Evolutionary conservation across 805 yeast genomes (phyloP), one percentile per base, ranked within the genome.

Genomic region (Kodamaea neixiangensis): DNA sequence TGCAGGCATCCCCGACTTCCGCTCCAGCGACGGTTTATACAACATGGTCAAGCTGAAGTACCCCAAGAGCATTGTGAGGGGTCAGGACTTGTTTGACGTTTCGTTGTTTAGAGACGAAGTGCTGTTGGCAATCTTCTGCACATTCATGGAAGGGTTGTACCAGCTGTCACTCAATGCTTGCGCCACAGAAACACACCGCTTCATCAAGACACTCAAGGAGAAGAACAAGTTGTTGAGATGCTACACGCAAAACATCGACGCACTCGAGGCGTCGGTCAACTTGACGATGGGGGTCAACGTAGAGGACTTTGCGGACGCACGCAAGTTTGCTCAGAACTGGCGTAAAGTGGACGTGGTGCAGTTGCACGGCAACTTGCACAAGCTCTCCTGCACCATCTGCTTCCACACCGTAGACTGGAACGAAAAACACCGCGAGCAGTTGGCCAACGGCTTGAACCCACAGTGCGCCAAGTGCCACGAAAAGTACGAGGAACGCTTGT

Each of bases 1-100:
- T 64, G 97, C 98, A 1, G 98, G 99, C 0, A 94, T 93, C 44
- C 99, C 99, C 3, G 98, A 93, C 65, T 92, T 92, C 65, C 77
- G 98, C 50, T 87, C 96, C 3, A 73, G 84, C 7, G 81, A 86
- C 57, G 98, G 98, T 1, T 76, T 92, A 7, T 92, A 93, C 69
- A 83, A 86, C 53, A 64, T 83, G 68, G 88, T 86, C 29, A 89
- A 86, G 62, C 65, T 70, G 15, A 80, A 80, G 55, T 79, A 81
- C 58, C 87, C 92, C 1, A 77, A 76, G 39, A 73, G 79, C 9
- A 77, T 86, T 15, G 83, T 86, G 40, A 86, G 84, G 58, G 98
- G 98, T 4, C 89, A 89, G 61, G 99, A 93, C 55, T 78, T 93
- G 60, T 93, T 93, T 66, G 99, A 94, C 66, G 81, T 89, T 10